Percentiles rank a stretch among this genome's conserved stretches.
Evolutionary conservation across 495 filamentous ascomycete genomes (phyloP).

Genomic region (Podospora didyma): DNA sequence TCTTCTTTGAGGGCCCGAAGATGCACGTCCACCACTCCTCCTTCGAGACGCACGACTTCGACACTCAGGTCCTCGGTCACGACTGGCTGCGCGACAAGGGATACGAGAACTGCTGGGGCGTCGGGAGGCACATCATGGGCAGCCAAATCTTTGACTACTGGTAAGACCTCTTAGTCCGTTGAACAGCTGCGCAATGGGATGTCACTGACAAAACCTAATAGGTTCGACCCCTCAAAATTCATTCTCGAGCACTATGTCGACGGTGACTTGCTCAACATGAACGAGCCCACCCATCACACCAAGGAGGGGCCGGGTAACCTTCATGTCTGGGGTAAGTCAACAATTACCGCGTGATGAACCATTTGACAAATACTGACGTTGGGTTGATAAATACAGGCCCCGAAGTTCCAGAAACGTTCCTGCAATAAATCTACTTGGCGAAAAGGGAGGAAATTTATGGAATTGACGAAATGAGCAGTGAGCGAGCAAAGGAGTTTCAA

Average conservation of each 20-base stretch:
- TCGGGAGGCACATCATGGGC: slow-evolving; percentile 65
- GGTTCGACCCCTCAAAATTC: slow-evolving; percentile 58
- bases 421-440: slow-evolving; percentile 7
- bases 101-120: slow-evolving; percentile 68
- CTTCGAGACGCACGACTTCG: slow-evolving; percentile 75
- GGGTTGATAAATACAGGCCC: slow-evolving; percentile 3
- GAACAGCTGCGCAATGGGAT: not conserved
- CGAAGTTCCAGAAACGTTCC: slow-evolving; percentile 13
- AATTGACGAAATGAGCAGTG: not conserved
- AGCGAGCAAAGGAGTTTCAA: too few relatives aligned
- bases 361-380: not conserved
- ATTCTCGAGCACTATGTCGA: slow-evolving; percentile 68
- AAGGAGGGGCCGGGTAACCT: slow-evolving; percentile 40
- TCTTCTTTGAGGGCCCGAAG: slow-evolving; percentile 52
- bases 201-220: slow-evolving; percentile 3
- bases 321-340: slow-evolving; percentile 50
- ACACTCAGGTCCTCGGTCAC: slow-evolving; percentile 70
- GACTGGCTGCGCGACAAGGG: slow-evolving; percentile 62
- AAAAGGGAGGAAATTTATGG: not conserved
- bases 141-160: slow-evolving; percentile 70
- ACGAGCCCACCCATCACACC: slow-evolving; percentile 47
- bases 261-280: slow-evolving; percentile 62
- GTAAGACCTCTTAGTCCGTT: slow-evolving; percentile 21
- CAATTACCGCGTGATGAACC: too few relatives aligned
- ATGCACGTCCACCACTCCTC: slow-evolving; percentile 67